These are phyloP conservation scores for Xylariaceae sp. DNA, from an alignment of 2,329 filamentous ascomycete genomes.

Conservation along the genomic window DNA sequence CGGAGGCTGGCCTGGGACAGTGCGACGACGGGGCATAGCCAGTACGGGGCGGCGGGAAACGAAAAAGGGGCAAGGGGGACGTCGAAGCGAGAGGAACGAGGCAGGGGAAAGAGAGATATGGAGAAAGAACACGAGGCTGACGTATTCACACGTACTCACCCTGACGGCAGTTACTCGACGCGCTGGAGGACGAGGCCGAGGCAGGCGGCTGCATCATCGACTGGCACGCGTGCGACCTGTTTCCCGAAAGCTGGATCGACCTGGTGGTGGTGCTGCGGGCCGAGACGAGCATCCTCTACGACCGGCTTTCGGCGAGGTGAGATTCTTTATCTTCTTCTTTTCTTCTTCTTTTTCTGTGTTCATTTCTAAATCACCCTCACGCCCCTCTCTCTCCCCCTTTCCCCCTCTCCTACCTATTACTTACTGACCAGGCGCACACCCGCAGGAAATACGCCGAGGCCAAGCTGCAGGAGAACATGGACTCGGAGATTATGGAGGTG, in stretches of 20 bases:
- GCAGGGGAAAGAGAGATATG: neutral
- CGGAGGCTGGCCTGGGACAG: too few relatives aligned
- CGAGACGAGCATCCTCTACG: slow-evolving; percentile 73
- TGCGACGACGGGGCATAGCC: too few relatives aligned
- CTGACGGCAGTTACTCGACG: slow-evolving; percentile 77
- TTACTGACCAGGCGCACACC: neutral
- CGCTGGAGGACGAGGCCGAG: slow-evolving; percentile 74
- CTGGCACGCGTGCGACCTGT: slow-evolving; percentile 96
- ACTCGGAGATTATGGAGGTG: slow-evolving; percentile 96
- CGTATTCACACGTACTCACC: neutral
- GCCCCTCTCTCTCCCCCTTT: too few relatives aligned
- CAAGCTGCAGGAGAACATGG: slow-evolving; percentile 93
- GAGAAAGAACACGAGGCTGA: neutral
- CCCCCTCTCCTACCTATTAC: neutral
- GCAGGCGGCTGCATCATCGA: slow-evolving; percentile 84
- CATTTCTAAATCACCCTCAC: neutral
- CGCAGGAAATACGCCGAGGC: slow-evolving; percentile 68
- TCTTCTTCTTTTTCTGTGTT: slow-evolving; percentile 1
- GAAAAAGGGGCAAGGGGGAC: slow-evolving; percentile 5
- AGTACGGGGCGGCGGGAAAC: slow-evolving; percentile 11
- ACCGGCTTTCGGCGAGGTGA: slow-evolving; percentile 69
- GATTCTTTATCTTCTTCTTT: slow-evolving; percentile 7
- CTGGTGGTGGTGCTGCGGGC: slow-evolving; percentile 86
- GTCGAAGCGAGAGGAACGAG: neutral
- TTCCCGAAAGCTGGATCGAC: slow-evolving; percentile 90